These are phyloP conservation scores for Coniochaeta sp. DNA, from an alignment of 2,329 filamentous ascomycete species.

Conservation along the genomic window DNA sequence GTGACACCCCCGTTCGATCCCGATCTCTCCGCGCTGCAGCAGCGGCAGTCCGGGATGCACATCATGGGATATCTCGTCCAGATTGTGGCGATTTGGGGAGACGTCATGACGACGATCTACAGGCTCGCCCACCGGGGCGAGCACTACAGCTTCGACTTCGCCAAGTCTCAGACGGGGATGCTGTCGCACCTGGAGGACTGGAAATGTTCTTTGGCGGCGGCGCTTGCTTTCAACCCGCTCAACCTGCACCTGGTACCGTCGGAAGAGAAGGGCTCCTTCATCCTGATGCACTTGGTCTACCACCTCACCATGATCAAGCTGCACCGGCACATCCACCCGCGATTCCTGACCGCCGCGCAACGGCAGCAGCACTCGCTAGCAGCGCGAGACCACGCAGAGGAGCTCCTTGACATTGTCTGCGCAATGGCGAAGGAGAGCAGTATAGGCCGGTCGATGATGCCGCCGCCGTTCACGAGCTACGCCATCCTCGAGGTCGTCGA, in stretches of 20 bases:
- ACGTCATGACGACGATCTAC: constrained; percentile 53
- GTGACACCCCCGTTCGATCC: constrained; percentile 55
- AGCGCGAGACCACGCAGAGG: constrained; percentile 43
- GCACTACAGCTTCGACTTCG: constrained; percentile 13
- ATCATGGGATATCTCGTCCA: constrained; percentile 55
- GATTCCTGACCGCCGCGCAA: constrained; percentile 29
- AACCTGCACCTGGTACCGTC: constrained; percentile 51
- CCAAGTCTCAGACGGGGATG: constrained; percentile 34
- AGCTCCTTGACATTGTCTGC: constrained; percentile 40
- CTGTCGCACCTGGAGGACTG: constrained; percentile 49
- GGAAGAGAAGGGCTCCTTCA: constrained; percentile 49
- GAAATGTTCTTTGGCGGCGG: constrained; percentile 44
- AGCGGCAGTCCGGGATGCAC: constrained; percentile 26
- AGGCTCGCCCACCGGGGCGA: constrained; percentile 31
- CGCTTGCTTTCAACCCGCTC: constrained; percentile 43
- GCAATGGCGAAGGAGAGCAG: constrained; percentile 28
- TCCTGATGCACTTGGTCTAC: constrained; percentile 61
- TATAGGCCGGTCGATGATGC: constrained; percentile 28
- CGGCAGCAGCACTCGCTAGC: constrained; percentile 37
- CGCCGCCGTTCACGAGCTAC: constrained; percentile 56
- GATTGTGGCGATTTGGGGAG: constrained; percentile 57
- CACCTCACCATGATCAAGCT: constrained; percentile 57
- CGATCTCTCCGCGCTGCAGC: constrained; percentile 20
- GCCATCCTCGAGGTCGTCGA: constrained; percentile 58
- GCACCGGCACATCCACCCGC: constrained; percentile 49